Evolutionary conservation across 164 flowering plant species (phyloP), one percentile per base, ranked within the genome.

Genomic region (Aristolochia fimbriata): DNA sequence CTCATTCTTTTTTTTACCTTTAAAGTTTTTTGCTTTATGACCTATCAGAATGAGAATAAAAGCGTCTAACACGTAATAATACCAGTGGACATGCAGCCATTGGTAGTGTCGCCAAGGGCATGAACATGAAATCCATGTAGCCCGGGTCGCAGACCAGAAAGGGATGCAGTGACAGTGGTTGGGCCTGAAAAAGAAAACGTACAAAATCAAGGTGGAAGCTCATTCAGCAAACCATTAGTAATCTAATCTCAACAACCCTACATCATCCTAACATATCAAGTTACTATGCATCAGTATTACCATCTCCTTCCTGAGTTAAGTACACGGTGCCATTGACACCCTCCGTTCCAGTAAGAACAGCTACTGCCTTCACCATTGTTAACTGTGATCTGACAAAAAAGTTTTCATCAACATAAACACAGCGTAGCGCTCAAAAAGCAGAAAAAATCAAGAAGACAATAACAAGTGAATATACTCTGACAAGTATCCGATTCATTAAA

Each of bases 61-160:
- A 37, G 43, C 12, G 43, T 0, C 7, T 37, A 37, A 37, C 43
- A 37, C 4, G 10, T 37, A 37, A 20, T 10, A 17, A 15, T 83
- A 88, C 97, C 97, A 66, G 99, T 91, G 61, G 99, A 94, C 87
- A 86, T 76, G 79, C 99, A 94, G 24, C 97, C 99, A 69, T 94
- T 94, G 31, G 97, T 91, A 16, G 99, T 94, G 75, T 91, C 97
- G 30, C 97, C 97, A 71, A 94, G 95, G 49, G 96, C 83, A 74
- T 94, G 99, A 59, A 94, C 89, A 68, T 91, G 99, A 79, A 94
- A 91, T 4, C 97, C 99, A 70, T 91, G 97, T 63, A 74, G 88
- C 53, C 99, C 99, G 41, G 93, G 90, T 68, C 74, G 78, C 22
- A 94, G 93, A 47, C 99, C 99, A 65, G 81, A 68, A 51, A 91